phyloP scores from a whole-genome alignment of 2,329 filamentous ascomycete species.

The Pyrenochaeta sp. region DNA sequence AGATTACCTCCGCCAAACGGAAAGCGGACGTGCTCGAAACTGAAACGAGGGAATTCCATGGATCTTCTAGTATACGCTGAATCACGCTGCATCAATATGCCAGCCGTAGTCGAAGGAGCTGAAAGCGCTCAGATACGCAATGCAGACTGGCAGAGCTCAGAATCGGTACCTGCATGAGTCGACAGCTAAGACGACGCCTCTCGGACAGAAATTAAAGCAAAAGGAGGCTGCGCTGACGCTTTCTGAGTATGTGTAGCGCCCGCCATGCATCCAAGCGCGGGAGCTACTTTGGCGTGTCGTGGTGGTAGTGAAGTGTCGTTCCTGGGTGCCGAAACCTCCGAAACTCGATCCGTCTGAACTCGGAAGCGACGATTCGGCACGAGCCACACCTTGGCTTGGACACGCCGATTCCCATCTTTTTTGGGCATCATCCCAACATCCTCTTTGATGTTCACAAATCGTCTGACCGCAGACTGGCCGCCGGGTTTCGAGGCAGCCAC shows the following conservation, averaged over 20 bases:
- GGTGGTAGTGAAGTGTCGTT: conserved; percentile 11
- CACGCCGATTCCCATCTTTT: conserved; percentile 13
- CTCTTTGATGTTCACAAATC: conserved; percentile 11
- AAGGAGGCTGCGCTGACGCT: background rate
- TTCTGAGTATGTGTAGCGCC: conserved; percentile 9
- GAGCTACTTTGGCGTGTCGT: background rate
- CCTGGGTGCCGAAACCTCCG: conserved; percentile 21
- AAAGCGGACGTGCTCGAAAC: conserved; percentile 20
- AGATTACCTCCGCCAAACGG: conserved; percentile 19
- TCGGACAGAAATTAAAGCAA: background rate
- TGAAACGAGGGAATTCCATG: conserved; percentile 33
- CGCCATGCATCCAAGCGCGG: conserved; percentile 3
- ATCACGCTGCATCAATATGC: conserved; percentile 18
- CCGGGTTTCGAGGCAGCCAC: conserved; percentile 21
- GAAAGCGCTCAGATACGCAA: conserved; percentile 4
- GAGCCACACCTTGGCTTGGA: conserved; percentile 16
- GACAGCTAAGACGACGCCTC: background rate
- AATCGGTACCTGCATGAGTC: conserved; percentile 12
- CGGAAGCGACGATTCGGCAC: conserved; percentile 24
- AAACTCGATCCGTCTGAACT: conserved; percentile 30
- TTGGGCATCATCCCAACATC: conserved; percentile 2
- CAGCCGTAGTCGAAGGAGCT: conserved; percentile 10
- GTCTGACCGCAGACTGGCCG: conserved; percentile 14
- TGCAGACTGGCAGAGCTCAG: conserved; percentile 2
- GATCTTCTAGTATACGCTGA: conserved; percentile 15